These are phyloP conservation scores for Coemansia sp. DNA, from an alignment of 192 early-diverging fungal genomes.

Conservation along the genomic window DNA sequence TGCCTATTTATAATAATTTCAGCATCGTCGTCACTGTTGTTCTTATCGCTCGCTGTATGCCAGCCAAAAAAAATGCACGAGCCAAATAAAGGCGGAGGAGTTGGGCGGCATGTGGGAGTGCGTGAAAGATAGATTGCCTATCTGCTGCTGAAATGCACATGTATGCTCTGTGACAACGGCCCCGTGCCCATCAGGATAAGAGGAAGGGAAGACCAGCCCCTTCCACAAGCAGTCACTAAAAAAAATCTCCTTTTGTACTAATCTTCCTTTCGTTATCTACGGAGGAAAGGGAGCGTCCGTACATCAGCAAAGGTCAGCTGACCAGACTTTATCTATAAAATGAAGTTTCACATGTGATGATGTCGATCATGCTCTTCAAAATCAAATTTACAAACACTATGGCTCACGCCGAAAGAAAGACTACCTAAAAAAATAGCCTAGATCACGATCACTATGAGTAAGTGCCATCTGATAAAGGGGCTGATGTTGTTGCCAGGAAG, in stretches of 20 bases:
- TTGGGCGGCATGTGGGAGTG: not conserved
- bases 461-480: too few relatives aligned
- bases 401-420: too few relatives aligned
- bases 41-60: conserved; percentile 1
- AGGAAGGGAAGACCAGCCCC: not conserved
- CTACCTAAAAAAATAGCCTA: too few relatives aligned
- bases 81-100: not conserved
- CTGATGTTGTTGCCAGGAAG: too few relatives aligned
- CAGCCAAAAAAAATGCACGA: conserved; percentile 1
- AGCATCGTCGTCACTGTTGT: not conserved
- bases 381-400: not conserved
- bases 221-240: conserved; percentile 2
- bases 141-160: conserved; percentile 11
- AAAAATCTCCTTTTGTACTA: not conserved
- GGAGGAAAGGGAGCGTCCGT: not conserved
- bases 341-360: not conserved
- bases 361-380: not conserved
- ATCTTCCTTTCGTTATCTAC: not conserved
- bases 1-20: not conserved
- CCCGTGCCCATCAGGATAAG: conserved; percentile 1
- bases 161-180: conserved; percentile 2
- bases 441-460: too few relatives aligned
- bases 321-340: not conserved
- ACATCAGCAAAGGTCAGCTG: not conserved
- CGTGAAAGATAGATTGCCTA: conserved; percentile 3